A percentile compares a stretch with the other conserved stretches of the same genome.
Evolutionary conservation across 2,329 filamentous ascomycete species (phyloP).

Genomic region (Trichoderma simmonsii): DNA sequence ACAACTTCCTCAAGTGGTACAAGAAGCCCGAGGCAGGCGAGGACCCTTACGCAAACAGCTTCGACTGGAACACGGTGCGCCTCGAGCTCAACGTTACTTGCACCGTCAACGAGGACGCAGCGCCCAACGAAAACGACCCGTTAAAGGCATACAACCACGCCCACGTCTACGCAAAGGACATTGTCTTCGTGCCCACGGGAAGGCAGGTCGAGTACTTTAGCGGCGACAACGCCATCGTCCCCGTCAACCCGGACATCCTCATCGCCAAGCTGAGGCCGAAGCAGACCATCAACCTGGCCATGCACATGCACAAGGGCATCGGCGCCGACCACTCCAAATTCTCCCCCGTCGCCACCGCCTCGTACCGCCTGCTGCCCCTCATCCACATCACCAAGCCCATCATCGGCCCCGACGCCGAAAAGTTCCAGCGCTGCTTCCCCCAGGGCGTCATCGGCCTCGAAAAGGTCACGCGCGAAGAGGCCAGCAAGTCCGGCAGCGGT

Average conservation of each 20-base stretch:
- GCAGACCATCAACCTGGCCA: constrained; percentile 79
- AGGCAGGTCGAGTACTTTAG: constrained; percentile 67
- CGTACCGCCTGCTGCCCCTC: constrained; percentile 84
- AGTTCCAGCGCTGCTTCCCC: constrained; percentile 89
- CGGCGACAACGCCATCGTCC: constrained; percentile 64
- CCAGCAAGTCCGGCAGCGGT: constrained; percentile 54
- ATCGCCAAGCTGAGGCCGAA: constrained; percentile 91
- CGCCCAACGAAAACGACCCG: constrained; percentile 72
- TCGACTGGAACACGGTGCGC: constrained; percentile 84
- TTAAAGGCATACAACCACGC: constrained; percentile 81
- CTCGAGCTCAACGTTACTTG: constrained; percentile 76
- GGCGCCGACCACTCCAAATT: constrained; percentile 96
- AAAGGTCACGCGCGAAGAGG: constrained; percentile 66
- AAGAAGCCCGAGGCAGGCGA: constrained; percentile 65
- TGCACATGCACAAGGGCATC: constrained; percentile 94
- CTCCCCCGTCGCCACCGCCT: constrained; percentile 91
- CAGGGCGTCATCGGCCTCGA: constrained; percentile 81
- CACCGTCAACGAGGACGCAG: constrained; percentile 71
- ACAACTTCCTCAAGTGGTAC: constrained; percentile 77
- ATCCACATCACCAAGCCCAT: constrained; percentile 85
- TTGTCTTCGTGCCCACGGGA: constrained; percentile 73
- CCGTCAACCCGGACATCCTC: constrained; percentile 88
- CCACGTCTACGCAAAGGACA: constrained; percentile 74
- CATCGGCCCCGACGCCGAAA: constrained; percentile 77
- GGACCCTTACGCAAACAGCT: constrained; percentile 57